Conservation (phyloP, 208 protist species). For the Leishmania gerbilli region DNA sequence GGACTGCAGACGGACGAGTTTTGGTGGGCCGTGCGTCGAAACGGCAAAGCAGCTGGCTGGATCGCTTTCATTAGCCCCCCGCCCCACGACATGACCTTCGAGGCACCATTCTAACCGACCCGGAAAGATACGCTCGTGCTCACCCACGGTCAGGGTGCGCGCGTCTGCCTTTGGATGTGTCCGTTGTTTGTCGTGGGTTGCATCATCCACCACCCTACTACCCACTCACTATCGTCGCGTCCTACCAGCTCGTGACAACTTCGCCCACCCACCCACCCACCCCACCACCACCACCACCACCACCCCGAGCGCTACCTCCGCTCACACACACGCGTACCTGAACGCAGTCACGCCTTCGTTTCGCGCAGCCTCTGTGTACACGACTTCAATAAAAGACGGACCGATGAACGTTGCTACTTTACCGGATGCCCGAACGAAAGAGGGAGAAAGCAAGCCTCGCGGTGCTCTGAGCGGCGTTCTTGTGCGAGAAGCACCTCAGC, state of each 20-base stretch:
- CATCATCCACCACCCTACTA: background rate
- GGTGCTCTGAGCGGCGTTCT: background rate
- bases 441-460: background rate
- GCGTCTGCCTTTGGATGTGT: background rate
- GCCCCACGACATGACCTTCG: constrained; percentile 30
- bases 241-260: background rate
- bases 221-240: background rate
- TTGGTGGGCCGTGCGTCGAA: constrained; percentile 33
- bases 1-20: constrained; percentile 47
- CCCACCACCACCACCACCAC: too few relatives aligned
- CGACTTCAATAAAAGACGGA: background rate
- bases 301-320: background rate
- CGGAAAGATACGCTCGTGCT: background rate
- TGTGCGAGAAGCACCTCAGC: background rate
- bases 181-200: background rate
- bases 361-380: background rate
- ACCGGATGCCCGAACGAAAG: background rate
- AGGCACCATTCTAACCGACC: constrained; percentile 19
- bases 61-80: constrained; percentile 59
- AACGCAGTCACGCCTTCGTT: too few relatives aligned
- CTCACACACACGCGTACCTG: background rate
- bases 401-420: background rate
- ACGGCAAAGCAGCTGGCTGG: constrained; percentile 39
- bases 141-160: background rate
- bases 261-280: background rate